Evolutionary conservation across 257 asterid species (phyloP).

Genomic region (Petunia secreta): DNA sequence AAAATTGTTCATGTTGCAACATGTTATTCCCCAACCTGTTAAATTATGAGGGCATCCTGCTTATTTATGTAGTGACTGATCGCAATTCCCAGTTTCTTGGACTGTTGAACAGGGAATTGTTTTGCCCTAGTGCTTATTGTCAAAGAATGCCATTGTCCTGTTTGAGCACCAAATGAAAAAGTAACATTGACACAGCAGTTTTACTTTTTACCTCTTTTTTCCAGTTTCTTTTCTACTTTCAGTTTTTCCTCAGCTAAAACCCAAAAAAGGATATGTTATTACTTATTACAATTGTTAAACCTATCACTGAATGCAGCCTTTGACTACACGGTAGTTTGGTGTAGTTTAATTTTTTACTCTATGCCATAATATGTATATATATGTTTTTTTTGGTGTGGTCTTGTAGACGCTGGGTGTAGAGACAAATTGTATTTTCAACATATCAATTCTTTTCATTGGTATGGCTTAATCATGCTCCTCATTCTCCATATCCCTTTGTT

Average conservation of each 20-base stretch:
- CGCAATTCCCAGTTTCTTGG: neutral
- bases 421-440: neutral
- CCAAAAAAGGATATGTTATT: neutral
- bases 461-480: too few species aligned
- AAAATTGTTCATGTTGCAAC: neutral
- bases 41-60: neutral
- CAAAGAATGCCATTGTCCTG: neutral
- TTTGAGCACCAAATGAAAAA: neutral
- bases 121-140: neutral
- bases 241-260: neutral
- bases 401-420: neutral
- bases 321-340: neutral
- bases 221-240: neutral
- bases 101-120: neutral
- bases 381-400: neutral
- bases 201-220: neutral
- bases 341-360: neutral
- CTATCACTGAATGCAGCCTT: neutral
- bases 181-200: neutral
- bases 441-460: neutral
- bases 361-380: too few species aligned
- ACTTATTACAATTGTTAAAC: neutral
- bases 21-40: neutral
- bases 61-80: neutral
- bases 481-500: too few species aligned